phyloP scores from a whole-genome alignment of 495 filamentous ascomycete species.

The Terfezia claveryi region DNA sequence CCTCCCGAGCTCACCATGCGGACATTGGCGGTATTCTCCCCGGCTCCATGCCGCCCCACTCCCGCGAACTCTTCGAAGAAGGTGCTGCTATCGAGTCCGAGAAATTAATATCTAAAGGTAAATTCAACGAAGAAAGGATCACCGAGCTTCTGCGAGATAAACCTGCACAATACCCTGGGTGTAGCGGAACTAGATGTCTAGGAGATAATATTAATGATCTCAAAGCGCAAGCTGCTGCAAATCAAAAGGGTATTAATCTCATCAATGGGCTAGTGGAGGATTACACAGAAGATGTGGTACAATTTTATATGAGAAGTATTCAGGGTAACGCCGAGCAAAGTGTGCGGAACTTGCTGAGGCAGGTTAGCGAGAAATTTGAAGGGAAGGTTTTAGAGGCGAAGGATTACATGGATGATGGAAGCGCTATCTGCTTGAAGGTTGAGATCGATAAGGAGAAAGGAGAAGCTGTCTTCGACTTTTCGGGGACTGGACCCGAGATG shows the following conservation, averaged over 20 bases:
- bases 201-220: conserved; percentile 91
- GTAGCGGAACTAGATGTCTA: conserved; percentile 72
- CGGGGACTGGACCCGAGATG: conserved; percentile 75
- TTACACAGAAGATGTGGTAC: conserved; percentile 74
- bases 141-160: conserved; percentile 62
- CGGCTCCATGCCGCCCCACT: conserved; percentile 91
- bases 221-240: conserved; percentile 87
- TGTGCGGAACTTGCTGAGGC: conserved; percentile 66
- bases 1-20: conserved; percentile 84
- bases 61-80: conserved; percentile 80
- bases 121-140: conserved; percentile 73
- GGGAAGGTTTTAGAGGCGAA: conserved; percentile 50
- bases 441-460: conserved; percentile 65
- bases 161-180: conserved; percentile 67
- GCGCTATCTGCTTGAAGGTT: conserved; percentile 63
- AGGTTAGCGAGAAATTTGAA: conserved; percentile 51
- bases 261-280: conserved; percentile 70
- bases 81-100: conserved; percentile 85
- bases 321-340: conserved; percentile 77
- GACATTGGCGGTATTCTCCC: conserved; percentile 94
- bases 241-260: conserved; percentile 83
- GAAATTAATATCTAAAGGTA: conserved; percentile 75
- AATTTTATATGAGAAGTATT: conserved; percentile 90
- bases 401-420: conserved; percentile 90
- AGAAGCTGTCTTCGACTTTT: conserved; percentile 78